These are phyloP conservation scores for Malania oleifera DNA, from an alignment of 164 flowering plant genomes.

Conservation along the genomic window DNA sequence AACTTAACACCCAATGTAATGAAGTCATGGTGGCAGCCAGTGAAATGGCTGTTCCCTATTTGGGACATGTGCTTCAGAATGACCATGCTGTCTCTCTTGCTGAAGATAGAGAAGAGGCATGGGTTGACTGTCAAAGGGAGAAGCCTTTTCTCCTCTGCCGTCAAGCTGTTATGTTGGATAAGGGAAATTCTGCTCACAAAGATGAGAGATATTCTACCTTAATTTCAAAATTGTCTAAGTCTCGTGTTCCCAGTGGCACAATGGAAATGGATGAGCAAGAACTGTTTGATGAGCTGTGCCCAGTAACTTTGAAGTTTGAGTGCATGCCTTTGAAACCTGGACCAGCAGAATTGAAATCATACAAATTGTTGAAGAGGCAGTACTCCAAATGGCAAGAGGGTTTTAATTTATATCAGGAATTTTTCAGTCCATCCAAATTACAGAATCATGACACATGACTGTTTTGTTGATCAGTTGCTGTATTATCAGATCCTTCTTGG, in stretches of 20 bases:
- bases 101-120: constrained; percentile 42
- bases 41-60: constrained; percentile 22
- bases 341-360: constrained; percentile 28
- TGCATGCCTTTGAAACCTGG: constrained; percentile 20
- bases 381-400: constrained; percentile 42
- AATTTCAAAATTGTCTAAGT: constrained; percentile 25
- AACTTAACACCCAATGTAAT: constrained; percentile 27
- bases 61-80: constrained; percentile 11
- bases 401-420: too few species aligned
- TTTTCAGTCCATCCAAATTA: too few species aligned
- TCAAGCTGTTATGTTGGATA: constrained; percentile 19
- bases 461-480: too few species aligned
- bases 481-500: too few species aligned
- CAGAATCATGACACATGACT: too few species aligned
- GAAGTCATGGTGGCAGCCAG: constrained; percentile 39
- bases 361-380: constrained; percentile 37
- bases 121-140: constrained; percentile 23
- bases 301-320: constrained; percentile 51
- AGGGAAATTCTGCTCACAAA: constrained; percentile 11
- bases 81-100: constrained; percentile 43
- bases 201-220: constrained; percentile 28
- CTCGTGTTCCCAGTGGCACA: constrained; percentile 6
- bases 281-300: constrained; percentile 57
- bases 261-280: constrained; percentile 28
- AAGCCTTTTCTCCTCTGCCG: constrained; percentile 28